Percentiles rank a stretch among this genome's conserved stretches.
Conservation (phyloP, 2,329 filamentous ascomycete species). For the Berkeleyomyces rouxiae region DNA sequence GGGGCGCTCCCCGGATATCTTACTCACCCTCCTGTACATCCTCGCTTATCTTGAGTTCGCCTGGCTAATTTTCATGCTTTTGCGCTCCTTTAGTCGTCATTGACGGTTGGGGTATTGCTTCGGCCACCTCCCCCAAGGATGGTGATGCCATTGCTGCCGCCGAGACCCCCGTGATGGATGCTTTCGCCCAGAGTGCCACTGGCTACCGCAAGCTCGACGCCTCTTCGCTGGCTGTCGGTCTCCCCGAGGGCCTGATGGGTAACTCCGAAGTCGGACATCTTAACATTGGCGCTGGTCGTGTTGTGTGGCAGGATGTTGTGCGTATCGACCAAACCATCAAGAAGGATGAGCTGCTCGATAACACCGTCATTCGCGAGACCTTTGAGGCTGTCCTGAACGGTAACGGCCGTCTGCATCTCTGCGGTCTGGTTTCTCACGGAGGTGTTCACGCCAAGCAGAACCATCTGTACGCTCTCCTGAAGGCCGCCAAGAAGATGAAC, state of each 20-base stretch:
- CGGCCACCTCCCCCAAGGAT: slow-evolving; percentile 61
- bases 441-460: slow-evolving; percentile 95
- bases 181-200: slow-evolving; percentile 63
- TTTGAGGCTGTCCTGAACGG: slow-evolving; percentile 69
- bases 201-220: slow-evolving; percentile 89
- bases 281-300: slow-evolving; percentile 93
- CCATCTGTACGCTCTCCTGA: slow-evolving; percentile 74
- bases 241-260: slow-evolving; percentile 95
- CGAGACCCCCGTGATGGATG: slow-evolving; percentile 88
- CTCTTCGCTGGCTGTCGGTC: slow-evolving; percentile 84
- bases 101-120: slow-evolving; percentile 91
- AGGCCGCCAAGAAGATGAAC: slow-evolving; percentile 74
- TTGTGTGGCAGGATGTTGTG: slow-evolving; percentile 97
- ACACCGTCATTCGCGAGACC: slow-evolving; percentile 58
- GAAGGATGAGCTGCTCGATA: slow-evolving; percentile 61
- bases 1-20: slow-evolving; percentile 10
- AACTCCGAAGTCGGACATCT: slow-evolving; percentile 97
- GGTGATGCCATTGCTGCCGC: slow-evolving; percentile 93
- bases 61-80: slow-evolving; percentile 42
- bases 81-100: slow-evolving; percentile 65
- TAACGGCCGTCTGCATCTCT: slow-evolving; percentile 82
- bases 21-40: slow-evolving; percentile 33
- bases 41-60: slow-evolving; percentile 39
- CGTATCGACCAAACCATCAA: slow-evolving; percentile 89
- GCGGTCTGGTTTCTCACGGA: slow-evolving; percentile 84